phyloP scores from a whole-genome alignment of 148 eudicot species.

The Diospyros lotus region DNA sequence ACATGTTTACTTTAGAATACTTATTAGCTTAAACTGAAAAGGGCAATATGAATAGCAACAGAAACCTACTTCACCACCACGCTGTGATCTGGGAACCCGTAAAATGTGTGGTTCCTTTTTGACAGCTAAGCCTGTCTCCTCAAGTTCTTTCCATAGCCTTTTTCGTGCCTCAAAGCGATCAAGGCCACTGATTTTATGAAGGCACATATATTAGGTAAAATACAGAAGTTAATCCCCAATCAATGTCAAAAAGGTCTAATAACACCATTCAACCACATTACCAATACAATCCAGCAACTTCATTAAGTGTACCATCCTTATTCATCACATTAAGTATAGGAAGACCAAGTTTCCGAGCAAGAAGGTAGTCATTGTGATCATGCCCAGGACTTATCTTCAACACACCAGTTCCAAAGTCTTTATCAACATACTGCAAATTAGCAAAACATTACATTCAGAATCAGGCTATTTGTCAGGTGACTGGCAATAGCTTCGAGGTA shows the following conservation, averaged over 20 bases:
- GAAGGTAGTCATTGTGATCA: conserved; percentile 96
- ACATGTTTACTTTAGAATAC: conserved; percentile 4
- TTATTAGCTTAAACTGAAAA: background rate
- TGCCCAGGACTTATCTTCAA: conserved; percentile 98
- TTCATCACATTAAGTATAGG: conserved; percentile 95
- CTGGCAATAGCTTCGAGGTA: conserved; percentile 2
- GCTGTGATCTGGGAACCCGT: conserved; percentile 95
- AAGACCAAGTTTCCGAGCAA: conserved; percentile 94
- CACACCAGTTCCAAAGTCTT: conserved; percentile 96
- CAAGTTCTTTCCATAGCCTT: conserved; percentile 84
- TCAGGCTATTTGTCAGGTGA: background rate
- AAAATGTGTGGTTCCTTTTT: conserved; percentile 77
- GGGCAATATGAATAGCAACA: background rate
- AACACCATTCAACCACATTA: conserved; percentile 22
- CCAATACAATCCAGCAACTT: conserved; percentile 88
- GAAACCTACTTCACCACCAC: conserved; percentile 90
- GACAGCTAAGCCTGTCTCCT: conserved; percentile 78
- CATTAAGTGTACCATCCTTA: conserved; percentile 92
- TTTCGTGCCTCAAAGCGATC: conserved; percentile 96
- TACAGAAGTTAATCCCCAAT: background rate
- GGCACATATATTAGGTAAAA: conserved; percentile 9
- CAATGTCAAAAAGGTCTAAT: conserved; percentile 3
- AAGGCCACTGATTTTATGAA: conserved; percentile 57
- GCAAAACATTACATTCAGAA: conserved; percentile 10
- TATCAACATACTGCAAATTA: conserved; percentile 72